Conservation (phyloP, 1,284 basidiomycete species). For the Ganoderma leucocontextum region DNA sequence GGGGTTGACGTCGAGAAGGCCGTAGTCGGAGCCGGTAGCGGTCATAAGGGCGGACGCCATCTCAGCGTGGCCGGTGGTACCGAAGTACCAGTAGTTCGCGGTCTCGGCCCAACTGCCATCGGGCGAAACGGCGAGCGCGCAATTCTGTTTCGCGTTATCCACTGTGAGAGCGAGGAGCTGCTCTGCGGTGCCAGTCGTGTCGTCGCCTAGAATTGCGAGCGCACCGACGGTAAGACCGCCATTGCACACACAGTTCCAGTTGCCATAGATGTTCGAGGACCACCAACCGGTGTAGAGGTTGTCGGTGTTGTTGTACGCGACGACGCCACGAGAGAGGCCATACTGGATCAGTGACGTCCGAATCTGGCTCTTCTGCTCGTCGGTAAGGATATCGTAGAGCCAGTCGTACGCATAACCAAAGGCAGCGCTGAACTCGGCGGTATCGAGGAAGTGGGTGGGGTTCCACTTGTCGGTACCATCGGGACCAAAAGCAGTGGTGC, state of each 20-base stretch:
- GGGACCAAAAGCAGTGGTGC: slow-evolving; percentile 69
- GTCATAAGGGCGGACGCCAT: slow-evolving; percentile 85
- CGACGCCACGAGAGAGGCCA: slow-evolving; percentile 75
- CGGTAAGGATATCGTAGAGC: slow-evolving; percentile 88
- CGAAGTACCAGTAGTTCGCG: slow-evolving; percentile 96
- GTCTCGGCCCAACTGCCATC: slow-evolving; percentile 98
- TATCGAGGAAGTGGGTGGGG: slow-evolving; percentile 91
- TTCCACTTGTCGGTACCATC: slow-evolving; percentile 77
- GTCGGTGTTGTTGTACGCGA: slow-evolving; percentile 55
- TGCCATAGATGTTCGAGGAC: slow-evolving; percentile 69
- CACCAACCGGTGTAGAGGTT: slow-evolving; percentile 65
- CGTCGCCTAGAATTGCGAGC: slow-evolving; percentile 90
- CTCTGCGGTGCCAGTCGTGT: slow-evolving; percentile 77
- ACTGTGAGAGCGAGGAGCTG: slow-evolving; percentile 76
- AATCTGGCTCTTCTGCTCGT: slow-evolving; percentile 77
- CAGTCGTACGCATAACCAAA: slow-evolving; percentile 97
- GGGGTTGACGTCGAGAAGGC: slow-evolving; percentile 75
- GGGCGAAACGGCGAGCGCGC: slow-evolving; percentile 66
- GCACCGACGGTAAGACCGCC: slow-evolving; percentile 89
- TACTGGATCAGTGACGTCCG: slow-evolving; percentile 80
- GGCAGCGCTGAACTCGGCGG: slow-evolving; percentile 88
- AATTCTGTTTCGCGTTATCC: slow-evolving; percentile 82
- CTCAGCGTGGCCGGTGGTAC: slow-evolving; percentile 93
- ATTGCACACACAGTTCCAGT: slow-evolving; percentile 99
- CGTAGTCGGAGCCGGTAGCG: slow-evolving; percentile 87